phyloP scores from a whole-genome alignment of 2,329 filamentous ascomycete species.

The Phoma herbarum region DNA sequence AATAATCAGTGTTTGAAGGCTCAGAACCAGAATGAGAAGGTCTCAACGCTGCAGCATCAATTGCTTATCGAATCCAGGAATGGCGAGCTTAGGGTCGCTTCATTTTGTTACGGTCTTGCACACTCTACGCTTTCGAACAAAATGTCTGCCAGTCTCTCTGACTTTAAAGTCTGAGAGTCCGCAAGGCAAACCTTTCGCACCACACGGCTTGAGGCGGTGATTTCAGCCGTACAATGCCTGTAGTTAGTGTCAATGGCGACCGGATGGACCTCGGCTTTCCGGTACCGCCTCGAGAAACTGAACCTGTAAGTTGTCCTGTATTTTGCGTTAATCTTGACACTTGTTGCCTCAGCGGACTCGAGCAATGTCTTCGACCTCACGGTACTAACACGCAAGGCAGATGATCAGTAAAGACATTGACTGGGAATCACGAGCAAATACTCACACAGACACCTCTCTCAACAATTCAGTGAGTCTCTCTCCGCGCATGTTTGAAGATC shows the following conservation, averaged over 20 bases:
- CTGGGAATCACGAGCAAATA: neutral
- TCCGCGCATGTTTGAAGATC: too few species aligned
- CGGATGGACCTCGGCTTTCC: neutral
- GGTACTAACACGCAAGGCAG: neutral
- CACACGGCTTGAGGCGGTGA: neutral
- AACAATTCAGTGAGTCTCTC: neutral
- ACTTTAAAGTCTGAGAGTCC: neutral
- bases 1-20: neutral
- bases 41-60: neutral
- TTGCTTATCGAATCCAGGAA: neutral
- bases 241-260: neutral
- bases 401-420: too few species aligned
- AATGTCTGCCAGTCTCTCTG: neutral
- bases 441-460: neutral
- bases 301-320: neutral
- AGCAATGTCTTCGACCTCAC: neutral
- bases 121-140: constrained; percentile 2
- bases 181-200: neutral
- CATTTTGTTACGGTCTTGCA: neutral
- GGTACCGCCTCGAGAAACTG: neutral
- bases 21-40: neutral
- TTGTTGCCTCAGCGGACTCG: neutral
- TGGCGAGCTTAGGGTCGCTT: neutral
- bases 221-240: neutral
- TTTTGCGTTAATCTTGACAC: neutral